These are phyloP conservation scores for Tolypocladium amazonense DNA, from an alignment of 2,329 filamentous ascomycete species.

Conservation along the genomic window DNA sequence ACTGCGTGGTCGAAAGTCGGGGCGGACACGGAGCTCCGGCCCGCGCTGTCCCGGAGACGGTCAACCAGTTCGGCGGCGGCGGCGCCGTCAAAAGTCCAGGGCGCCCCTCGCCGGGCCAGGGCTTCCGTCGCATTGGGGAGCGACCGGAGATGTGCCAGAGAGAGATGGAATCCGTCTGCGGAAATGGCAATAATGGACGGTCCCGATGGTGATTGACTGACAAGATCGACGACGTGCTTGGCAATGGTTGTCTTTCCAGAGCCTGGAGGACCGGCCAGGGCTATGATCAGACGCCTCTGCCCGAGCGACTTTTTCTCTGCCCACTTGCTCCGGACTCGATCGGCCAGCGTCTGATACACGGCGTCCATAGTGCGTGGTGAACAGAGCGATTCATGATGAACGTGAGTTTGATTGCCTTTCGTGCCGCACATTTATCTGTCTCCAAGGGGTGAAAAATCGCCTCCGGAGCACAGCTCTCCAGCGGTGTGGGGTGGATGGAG, in stretches of 20 bases:
- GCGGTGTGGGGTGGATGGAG: background rate
- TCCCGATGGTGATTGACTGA: conserved; percentile 3
- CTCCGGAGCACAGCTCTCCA: conserved; percentile 1
- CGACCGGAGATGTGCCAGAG: conserved; percentile 12
- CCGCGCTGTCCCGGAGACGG: conserved; percentile 5
- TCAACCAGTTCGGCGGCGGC: conserved; percentile 10
- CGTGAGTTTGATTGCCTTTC: background rate
- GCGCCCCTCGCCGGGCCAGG: conserved; percentile 17
- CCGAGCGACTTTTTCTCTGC: conserved; percentile 5
- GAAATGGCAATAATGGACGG: conserved; percentile 14
- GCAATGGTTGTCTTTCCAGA: conserved; percentile 12
- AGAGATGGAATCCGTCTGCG: conserved; percentile 18
- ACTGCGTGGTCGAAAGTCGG: conserved; percentile 65
- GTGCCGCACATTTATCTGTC: background rate
- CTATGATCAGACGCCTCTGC: conserved; percentile 8
- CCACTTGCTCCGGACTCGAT: conserved; percentile 12
- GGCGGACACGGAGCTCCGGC: conserved; percentile 29
- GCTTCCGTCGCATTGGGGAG: conserved; percentile 20
- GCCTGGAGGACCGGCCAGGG: conserved; percentile 10
- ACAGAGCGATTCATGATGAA: background rate
- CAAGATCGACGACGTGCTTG: conserved; percentile 5
- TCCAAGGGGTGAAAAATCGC: background rate
- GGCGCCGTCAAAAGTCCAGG: conserved; percentile 21
- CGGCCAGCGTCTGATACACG: conserved; percentile 12
- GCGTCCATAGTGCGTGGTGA: conserved; percentile 9